Base-by-base conservation (phyloP, 495 filamentous ascomycete genomes). In the Podospora pseudopauciseta region DNA sequence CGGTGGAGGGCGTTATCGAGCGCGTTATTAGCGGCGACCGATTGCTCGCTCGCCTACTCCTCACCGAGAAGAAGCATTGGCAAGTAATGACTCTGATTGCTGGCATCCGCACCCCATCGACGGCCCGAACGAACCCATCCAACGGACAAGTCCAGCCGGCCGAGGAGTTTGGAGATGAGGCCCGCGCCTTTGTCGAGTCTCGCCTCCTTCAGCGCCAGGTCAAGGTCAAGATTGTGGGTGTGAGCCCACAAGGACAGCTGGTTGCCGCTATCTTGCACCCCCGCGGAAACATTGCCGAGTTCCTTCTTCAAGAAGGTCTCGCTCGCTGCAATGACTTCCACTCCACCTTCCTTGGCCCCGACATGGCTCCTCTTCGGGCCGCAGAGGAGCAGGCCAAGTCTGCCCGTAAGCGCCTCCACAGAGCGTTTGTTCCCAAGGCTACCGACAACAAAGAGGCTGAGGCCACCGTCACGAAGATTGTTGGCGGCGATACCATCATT, bases 241-340 rank as follows among this genome's bases (percentile, higher is more conserved):
- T 92, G 13, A 97, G 91, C 60, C 92, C 92, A 0, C 93, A 97
- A 76, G 88, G 87, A 59, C 92, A 95, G 73, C 83, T 97, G 19
- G 86, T 97, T 68, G 92, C 88, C 58, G 85, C 86, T 44, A 85
- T 99, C 27, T 83, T 91, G 56, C 96, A 98, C 78, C 92, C 92
- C 23, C 88, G 90, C 26, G 96, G 96, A 60, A 96, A 91, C 77
- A 95, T 99, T 76, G 92, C 93, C 30, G 90, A 90, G 66, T 92
- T 93, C 77, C 78, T 98, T 18, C 88, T 97, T 28, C 87, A 92
- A 69, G 91, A 91, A 59, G 96, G 96, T 70, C 81, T 97, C 55
- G 96, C 94, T 55, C 86, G 92, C 71, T 98, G 95, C 83, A 90
- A 91, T 56, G 96, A 99, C 76, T 92, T 92, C 79, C 96, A 99